Evolutionary conservation across 306 rosid species (phyloP), one percentile per base, ranked within the genome.

Genomic region (Aeschynomene evenia): DNA sequence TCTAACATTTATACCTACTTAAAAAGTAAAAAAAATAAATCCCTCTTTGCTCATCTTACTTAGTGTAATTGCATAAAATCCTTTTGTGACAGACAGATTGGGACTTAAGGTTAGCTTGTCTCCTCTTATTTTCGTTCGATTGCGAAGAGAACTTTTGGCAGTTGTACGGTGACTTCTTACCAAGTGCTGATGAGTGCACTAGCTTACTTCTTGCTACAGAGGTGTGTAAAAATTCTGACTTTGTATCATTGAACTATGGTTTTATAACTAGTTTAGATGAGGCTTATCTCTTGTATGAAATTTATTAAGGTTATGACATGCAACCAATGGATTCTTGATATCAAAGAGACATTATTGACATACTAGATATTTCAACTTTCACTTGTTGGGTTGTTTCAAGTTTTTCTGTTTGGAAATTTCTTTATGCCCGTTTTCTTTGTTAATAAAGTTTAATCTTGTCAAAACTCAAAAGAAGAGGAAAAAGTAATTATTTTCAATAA

Each of bases 41-140:
- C 26, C n/a, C 18, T 20, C 29, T 21, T 9, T 64, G 60, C 59
- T 66, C 64, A 62, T 69, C 28, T n/a, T 68, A 56, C 45, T 34
- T 77, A 69, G 68, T 63, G 65, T 69, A 58, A 66, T 68, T 58
- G 82, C 67, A 36, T 28, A 24, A 28, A 82, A 74, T 76, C 70
- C n/a, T n/a, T 74, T 80, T 81, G 80, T 90, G 88, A 76, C 98
- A 94, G 97, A 88, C 96, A 87, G 98, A 87, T 80, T 94, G 96
- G 97, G 96, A 94, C 83, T 76, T 94, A 63, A 79, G 97, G 83
- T 80, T 94, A 66, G 97, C 96, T n/a, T 90, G 95, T 50, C 98
- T 94, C 72, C 96, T 94, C 66, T 73, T 94, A 72, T 88, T 48
- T 59, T 79, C 97, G 39, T 87, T 94, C 66, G 97, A 94, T 69